phyloP scores from a whole-genome alignment of 768 basidiomycete genomes.

The Leccinum rimulosum region DNA sequence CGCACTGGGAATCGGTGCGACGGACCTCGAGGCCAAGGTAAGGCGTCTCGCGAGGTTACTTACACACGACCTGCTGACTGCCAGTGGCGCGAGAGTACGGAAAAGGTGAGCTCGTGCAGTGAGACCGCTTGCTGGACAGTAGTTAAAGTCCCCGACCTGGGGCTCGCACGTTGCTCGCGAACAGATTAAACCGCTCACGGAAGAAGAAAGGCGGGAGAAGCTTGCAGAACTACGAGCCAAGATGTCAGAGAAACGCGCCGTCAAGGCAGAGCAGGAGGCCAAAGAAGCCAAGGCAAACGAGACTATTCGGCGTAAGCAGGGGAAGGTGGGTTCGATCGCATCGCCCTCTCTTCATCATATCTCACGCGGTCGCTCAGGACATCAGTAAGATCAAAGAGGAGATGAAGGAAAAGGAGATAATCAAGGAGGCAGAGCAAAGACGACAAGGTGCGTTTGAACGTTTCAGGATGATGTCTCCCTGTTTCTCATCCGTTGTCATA shows the following conservation, averaged over 20 bases:
- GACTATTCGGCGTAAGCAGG: conserved; percentile 78
- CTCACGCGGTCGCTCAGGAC: conserved; percentile 47
- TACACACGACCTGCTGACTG: neutral
- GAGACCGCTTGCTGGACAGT: neutral
- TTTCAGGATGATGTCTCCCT: neutral
- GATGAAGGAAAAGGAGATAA: conserved; percentile 69
- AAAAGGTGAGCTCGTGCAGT: conserved; percentile 63
- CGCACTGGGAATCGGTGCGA: conserved; percentile 43
- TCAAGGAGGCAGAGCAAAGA: conserved; percentile 82
- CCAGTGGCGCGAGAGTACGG: conserved; percentile 62
- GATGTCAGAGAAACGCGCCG: conserved; percentile 76
- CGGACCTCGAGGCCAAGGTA: conserved; percentile 67
- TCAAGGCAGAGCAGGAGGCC: conserved; percentile 69
- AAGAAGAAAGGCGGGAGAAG: conserved; percentile 86
- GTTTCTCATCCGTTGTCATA: neutral
- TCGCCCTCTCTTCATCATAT: neutral
- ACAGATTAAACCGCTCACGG: conserved; percentile 90
- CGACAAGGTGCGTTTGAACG: conserved; percentile 54
- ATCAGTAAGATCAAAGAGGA: conserved; percentile 72
- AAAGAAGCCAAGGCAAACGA: conserved; percentile 76
- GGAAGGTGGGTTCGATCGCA: conserved; percentile 48
- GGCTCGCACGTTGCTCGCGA: neutral
- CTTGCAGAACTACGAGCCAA: conserved; percentile 75
- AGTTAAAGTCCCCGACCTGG: neutral
- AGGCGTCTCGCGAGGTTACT: neutral